phyloP scores from a whole-genome alignment of 176 grass and related monocot genomes.

The Oryza brachyantha region DNA sequence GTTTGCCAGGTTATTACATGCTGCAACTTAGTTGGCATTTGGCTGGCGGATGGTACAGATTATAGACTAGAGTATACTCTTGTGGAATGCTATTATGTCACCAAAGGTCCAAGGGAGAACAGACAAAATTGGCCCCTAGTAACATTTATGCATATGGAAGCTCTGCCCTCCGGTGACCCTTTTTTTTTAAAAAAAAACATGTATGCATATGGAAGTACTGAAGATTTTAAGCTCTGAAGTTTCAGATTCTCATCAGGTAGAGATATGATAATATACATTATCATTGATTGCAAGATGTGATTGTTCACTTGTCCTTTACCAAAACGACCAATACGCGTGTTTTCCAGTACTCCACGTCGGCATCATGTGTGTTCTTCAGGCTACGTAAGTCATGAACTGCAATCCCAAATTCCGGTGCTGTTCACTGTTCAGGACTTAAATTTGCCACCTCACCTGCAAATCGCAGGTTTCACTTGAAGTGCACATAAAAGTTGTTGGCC shows the following conservation, averaged over 20 bases:
- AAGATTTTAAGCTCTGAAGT: neutral
- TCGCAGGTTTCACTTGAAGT: neutral
- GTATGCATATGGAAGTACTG: neutral
- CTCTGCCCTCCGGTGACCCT: too few species aligned
- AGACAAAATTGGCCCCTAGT: neutral
- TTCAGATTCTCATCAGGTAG: neutral
- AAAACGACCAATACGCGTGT: neutral
- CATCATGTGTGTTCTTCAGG: neutral
- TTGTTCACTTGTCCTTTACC: neutral
- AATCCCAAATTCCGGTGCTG: neutral
- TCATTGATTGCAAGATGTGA: neutral
- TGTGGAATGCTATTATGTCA: conserved; percentile 1
- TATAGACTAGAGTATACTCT: neutral
- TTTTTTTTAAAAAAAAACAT: too few species aligned
- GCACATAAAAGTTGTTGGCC: neutral
- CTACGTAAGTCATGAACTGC: neutral
- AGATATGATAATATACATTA: conserved; percentile 16
- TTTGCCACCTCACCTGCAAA: neutral
- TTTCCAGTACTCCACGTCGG: neutral
- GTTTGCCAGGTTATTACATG: neutral
- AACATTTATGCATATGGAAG: neutral
- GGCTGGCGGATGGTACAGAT: conserved; percentile 14
- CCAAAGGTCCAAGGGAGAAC: conserved; percentile 14
- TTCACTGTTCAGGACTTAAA: neutral
- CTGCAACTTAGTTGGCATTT: conserved; percentile 31